These are phyloP conservation scores for Amanita brunnescens DNA, from an alignment of 768 basidiomycete genomes.

Conservation along the genomic window DNA sequence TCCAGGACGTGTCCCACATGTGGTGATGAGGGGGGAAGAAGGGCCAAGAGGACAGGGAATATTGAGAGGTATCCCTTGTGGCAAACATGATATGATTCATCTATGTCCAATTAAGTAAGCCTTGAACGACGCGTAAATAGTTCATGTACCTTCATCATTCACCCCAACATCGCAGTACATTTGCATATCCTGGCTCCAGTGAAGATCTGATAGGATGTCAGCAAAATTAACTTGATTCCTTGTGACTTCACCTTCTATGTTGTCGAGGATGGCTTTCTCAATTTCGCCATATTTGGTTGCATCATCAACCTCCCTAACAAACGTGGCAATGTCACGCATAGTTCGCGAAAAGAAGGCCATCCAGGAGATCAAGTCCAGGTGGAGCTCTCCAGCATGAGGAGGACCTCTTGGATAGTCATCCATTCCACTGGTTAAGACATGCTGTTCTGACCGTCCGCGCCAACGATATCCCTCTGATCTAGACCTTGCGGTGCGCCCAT, in stretches of 20 bases:
- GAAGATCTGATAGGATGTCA: slow-evolving; percentile 53
- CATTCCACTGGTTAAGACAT: slow-evolving; percentile 91
- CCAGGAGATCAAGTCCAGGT: slow-evolving; percentile 91
- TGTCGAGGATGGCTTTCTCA: slow-evolving; percentile 72
- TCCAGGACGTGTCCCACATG: slow-evolving; percentile 79
- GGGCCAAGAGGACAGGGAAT: slow-evolving; percentile 84
- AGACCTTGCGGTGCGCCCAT: slow-evolving; percentile 76
- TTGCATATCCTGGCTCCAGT: slow-evolving; percentile 82
- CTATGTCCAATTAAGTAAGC: slow-evolving; percentile 27
- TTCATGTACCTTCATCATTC: slow-evolving; percentile 63
- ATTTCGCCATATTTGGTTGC: slow-evolving; percentile 65
- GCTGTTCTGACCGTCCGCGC: slow-evolving; percentile 80
- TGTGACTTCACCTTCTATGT: slow-evolving; percentile 65
- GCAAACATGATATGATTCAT: slow-evolving; percentile 88
- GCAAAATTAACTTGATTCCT: not conserved
- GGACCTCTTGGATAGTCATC: slow-evolving; percentile 93
- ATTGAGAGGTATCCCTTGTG: slow-evolving; percentile 90
- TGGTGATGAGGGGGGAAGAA: slow-evolving; percentile 69
- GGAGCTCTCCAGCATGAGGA: slow-evolving; percentile 86
- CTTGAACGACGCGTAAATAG: slow-evolving; percentile 4
- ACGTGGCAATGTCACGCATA: slow-evolving; percentile 85
- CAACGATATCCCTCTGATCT: slow-evolving; percentile 88
- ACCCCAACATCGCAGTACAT: slow-evolving; percentile 94
- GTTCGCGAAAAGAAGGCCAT: slow-evolving; percentile 94
- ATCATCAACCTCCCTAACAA: slow-evolving; percentile 82